Evolutionary conservation across 2,329 filamentous ascomycete species (phyloP).

Genomic region (Colletotrichum sp.): DNA sequence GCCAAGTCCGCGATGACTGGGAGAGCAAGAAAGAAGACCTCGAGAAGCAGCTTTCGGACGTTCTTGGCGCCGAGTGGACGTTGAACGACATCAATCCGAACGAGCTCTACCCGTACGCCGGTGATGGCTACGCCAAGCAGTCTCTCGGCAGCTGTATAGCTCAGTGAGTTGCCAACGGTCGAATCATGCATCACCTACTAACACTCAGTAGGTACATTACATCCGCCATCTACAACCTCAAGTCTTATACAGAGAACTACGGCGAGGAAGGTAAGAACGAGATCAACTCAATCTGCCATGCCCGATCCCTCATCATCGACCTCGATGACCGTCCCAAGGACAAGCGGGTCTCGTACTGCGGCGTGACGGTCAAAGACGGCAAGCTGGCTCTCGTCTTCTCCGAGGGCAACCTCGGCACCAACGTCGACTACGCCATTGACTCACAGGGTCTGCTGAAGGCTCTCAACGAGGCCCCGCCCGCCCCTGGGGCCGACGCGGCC

Average conservation of each 20-base stretch:
- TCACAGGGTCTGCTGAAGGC: constrained; percentile 44
- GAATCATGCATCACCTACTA: neutral
- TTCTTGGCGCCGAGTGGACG: constrained; percentile 55
- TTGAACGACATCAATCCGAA: constrained; percentile 49
- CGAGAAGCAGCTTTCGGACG: constrained; percentile 47
- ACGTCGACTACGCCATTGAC: constrained; percentile 45
- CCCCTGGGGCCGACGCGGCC: constrained; percentile 26
- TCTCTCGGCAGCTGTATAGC: constrained; percentile 50
- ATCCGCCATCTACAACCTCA: constrained; percentile 44
- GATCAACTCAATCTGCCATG: constrained; percentile 50
- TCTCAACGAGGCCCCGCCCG: constrained; percentile 48
- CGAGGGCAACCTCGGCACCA: constrained; percentile 46
- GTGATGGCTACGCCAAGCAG: constrained; percentile 44
- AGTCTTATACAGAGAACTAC: constrained; percentile 39
- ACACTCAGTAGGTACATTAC: constrained; percentile 46
- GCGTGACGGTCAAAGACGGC: constrained; percentile 43
- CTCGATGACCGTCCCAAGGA: constrained; percentile 45
- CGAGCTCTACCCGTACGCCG: constrained; percentile 52
- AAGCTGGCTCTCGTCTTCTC: constrained; percentile 55
- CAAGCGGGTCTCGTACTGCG: constrained; percentile 47
- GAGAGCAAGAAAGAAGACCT: constrained; percentile 50
- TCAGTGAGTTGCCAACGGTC: constrained; percentile 34
- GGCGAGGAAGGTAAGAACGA: constrained; percentile 47
- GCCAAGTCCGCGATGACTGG: constrained; percentile 57
- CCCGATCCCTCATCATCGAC: constrained; percentile 51